Percentiles rank a stretch among this genome's conserved stretches.
Conservation (phyloP, 2,329 filamentous ascomycete genomes). For the Alternaria consortialis region DNA sequence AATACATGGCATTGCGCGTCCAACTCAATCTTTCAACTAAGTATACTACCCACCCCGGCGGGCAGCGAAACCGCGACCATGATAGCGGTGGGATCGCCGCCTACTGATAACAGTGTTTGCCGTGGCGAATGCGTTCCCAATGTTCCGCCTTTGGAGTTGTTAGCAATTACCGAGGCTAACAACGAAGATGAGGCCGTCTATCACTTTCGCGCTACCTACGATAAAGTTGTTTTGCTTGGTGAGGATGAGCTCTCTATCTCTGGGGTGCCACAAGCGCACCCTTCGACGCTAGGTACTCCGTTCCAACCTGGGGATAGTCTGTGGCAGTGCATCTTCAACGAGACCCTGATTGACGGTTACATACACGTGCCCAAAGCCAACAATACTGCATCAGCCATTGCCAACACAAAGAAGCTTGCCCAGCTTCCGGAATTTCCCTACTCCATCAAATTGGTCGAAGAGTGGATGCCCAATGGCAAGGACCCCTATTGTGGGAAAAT, state of each 20-base stretch:
- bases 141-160: conserved; percentile 23
- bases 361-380: conserved; percentile 24
- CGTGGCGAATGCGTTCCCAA: conserved; percentile 34
- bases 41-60: conserved; percentile 25
- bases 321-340: conserved; percentile 42
- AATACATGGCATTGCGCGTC: conserved; percentile 38
- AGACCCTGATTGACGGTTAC: conserved; percentile 37
- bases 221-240: conserved; percentile 32
- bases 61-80: conserved; percentile 17
- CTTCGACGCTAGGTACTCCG: neutral
- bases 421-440: conserved; percentile 28
- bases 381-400: neutral
- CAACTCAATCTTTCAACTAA: conserved; percentile 28
- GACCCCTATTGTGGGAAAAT: conserved; percentile 35
- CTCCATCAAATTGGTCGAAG: conserved; percentile 36
- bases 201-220: conserved; percentile 34
- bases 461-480: conserved; percentile 23
- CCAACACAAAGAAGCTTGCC: neutral
- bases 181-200: conserved; percentile 23
- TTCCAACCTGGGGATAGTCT: conserved; percentile 27
- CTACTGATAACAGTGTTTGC: conserved; percentile 13
- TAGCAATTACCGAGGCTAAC: neutral
- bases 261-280: neutral
- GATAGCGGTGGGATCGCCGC: conserved; percentile 22
- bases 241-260: conserved; percentile 23